Evolutionary conservation across 345 rosid species (phyloP), one percentile per base, ranked within the genome.

Genomic region (Euclidium syriacum): DNA sequence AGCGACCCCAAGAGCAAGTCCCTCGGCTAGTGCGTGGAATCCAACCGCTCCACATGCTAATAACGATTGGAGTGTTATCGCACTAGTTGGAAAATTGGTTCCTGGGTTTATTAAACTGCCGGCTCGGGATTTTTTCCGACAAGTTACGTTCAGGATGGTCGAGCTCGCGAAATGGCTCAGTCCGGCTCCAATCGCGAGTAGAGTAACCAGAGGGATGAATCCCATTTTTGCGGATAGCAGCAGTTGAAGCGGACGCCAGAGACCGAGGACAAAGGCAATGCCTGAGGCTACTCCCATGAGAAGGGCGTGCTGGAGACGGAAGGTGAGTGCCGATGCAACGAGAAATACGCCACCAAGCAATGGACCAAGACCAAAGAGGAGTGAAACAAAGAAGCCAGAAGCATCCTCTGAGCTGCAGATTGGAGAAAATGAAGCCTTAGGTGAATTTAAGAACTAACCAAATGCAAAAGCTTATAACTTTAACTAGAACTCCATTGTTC

Each of bases 321-420:
- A 85, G 16, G 95, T 81, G 56, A 85, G 75, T 40, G 90, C 92
- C 67, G 82, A 85, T 56, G 86, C 75, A 73, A 95, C 86, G 34
- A 95, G 88, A 74, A 82, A 63, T 5, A 75, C 29, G 32, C 99
- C 98, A 52, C 98, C 99, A 7, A 95, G 84, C 64, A 88, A 68
- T 54, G 99, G 99, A 52, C 98, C 98, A 3, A 95, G 88, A 57
- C 98, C 99, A 68, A 95, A 95, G 50, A 95, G 98, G 64, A 95
- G 75, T 10, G 99, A 95, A 64, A 95, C 94, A 32, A 90, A 88
- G 77, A 88, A 95, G 43, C 98, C 98, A 20, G 96, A 90, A 77
- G 96, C 99, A 82, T 86, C 99, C 70, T 88, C 96, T 32, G 94
- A 74, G 73, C 99, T 95, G 88, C 78, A 87, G 39, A 58, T 39